Evolutionary conservation across 768 basidiomycete genomes (phyloP).

Genomic region (Hericium coralloides): DNA sequence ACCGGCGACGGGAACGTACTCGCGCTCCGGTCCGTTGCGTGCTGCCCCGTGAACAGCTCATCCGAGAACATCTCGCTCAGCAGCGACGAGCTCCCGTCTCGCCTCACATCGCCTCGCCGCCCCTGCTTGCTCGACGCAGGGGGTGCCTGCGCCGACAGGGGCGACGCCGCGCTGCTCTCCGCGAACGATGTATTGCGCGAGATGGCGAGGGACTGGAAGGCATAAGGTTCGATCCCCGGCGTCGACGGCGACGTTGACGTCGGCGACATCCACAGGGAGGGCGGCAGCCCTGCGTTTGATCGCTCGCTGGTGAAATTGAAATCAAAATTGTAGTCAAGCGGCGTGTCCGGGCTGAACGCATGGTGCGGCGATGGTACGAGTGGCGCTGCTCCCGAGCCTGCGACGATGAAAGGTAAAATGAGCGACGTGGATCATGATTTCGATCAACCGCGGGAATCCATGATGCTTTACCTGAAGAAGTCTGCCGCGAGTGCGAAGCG

Average conservation of each 20-base stretch:
- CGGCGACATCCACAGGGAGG: slow-evolving; percentile 83
- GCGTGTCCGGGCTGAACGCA: slow-evolving; percentile 7
- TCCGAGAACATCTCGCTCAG: slow-evolving; percentile 43
- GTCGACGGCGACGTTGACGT: slow-evolving; percentile 39
- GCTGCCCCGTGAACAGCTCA: slow-evolving; percentile 46
- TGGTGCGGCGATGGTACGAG: slow-evolving; percentile 8
- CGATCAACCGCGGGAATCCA: no score
- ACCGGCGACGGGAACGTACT: slow-evolving; percentile 58
- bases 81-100: slow-evolving; percentile 22
- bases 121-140: slow-evolving; percentile 4
- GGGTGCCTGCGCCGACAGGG: slow-evolving; percentile 16
- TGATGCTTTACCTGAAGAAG: not conserved
- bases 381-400: slow-evolving; percentile 10
- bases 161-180: slow-evolving; percentile 17
- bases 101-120: not conserved
- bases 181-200: slow-evolving; percentile 4
- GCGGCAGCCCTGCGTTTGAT: slow-evolving; percentile 48
- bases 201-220: slow-evolving; percentile 7
- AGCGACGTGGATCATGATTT: no score
- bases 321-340: slow-evolving; percentile 18
- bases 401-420: not conserved
- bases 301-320: slow-evolving; percentile 34
- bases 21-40: slow-evolving; percentile 32
- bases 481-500: not conserved
- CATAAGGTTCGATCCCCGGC: slow-evolving; percentile 25